Base-by-base conservation (phyloP, 495 filamentous ascomycete species). In the Talaromyces wortmannii region DNA sequence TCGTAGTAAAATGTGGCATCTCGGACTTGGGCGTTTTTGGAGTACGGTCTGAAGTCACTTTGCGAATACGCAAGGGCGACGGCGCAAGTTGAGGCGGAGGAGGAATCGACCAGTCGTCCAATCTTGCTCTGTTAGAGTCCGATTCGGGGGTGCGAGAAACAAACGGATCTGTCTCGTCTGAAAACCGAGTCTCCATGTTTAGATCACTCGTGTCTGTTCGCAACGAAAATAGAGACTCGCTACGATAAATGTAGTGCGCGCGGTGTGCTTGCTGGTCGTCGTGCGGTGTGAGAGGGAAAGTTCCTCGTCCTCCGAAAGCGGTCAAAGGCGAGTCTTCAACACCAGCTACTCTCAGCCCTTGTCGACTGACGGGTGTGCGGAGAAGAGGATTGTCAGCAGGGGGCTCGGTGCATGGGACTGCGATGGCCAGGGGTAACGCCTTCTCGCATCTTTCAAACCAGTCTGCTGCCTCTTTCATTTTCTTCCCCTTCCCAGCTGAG, bases 171-270 rank as follows among this genome's bases (percentile, higher is more conserved):
- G 65, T 63, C 6, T 57, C 45, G n/a, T 46, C 49, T 3, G 43
- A 11, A 43, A 50, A 58, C 0, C 4, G 13, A 53, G 12, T 42
- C 29, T 52, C 49, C 8, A 67, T 46, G 0, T 58, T 60, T 31
- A 49, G 52, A 16, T 70, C 66, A 42, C 69, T 64, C 51, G 70
- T 60, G 7, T 63, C 60, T 4, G 57, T 64, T 6, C 68, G 57
- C 32, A 54, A 59, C 4, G 50, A 59, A 31, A 63, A 55, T n/a
- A 71, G 56, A 16, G 57, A 54, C 40, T 18, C 32, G n/a, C 42
- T 43, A 15, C 50, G 42, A 10, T 44, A 32, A 30, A 29, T 8
- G n/a, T 5, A 15, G n/a, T 11, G 10, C 10, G 10, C 40, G n/a
- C 40, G 40, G n/a, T 43, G 40, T 11, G 23, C 23, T 23, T 23